phyloP scores from a whole-genome alignment of 1,284 basidiomycete genomes.

The Ceratobasidium sp. region DNA sequence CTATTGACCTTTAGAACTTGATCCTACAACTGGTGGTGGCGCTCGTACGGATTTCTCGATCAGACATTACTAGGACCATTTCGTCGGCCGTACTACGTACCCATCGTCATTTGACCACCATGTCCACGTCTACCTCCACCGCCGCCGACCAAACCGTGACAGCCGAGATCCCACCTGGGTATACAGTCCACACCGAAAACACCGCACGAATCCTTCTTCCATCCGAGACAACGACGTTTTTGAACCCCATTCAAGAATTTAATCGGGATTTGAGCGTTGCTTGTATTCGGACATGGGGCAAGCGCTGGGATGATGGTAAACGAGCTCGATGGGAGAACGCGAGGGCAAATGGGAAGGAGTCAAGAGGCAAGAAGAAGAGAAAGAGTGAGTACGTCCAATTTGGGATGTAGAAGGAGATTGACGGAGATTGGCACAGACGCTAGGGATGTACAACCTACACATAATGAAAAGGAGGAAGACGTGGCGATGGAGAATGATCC shows the following conservation, averaged over 20 bases:
- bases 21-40: conserved; percentile 82
- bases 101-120: not conserved
- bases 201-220: conserved; percentile 83
- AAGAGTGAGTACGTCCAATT: conserved; percentile 59
- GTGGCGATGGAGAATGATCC: not conserved
- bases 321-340: conserved; percentile 64
- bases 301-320: conserved; percentile 72
- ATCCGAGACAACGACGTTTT: conserved; percentile 80
- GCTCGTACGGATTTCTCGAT: not conserved
- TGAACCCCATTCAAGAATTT: conserved; percentile 99
- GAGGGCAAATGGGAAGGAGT: conserved; percentile 46
- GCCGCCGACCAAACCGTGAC: conserved; percentile 37
- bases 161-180: conserved; percentile 70
- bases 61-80: not conserved
- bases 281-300: conserved; percentile 86
- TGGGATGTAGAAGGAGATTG: conserved; percentile 60
- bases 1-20: conserved; percentile 54
- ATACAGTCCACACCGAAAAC: conserved; percentile 84
- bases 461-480: conserved; percentile 45
- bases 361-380: conserved; percentile 43
- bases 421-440: conserved; percentile 43
- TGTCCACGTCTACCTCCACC: too few relatives aligned
- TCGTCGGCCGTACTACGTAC: not conserved
- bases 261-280: conserved; percentile 94
- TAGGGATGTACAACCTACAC: conserved; percentile 48